phyloP scores from a whole-genome alignment of 2,329 filamentous ascomycete species.

The Colletotrichum tanaceti region DNA sequence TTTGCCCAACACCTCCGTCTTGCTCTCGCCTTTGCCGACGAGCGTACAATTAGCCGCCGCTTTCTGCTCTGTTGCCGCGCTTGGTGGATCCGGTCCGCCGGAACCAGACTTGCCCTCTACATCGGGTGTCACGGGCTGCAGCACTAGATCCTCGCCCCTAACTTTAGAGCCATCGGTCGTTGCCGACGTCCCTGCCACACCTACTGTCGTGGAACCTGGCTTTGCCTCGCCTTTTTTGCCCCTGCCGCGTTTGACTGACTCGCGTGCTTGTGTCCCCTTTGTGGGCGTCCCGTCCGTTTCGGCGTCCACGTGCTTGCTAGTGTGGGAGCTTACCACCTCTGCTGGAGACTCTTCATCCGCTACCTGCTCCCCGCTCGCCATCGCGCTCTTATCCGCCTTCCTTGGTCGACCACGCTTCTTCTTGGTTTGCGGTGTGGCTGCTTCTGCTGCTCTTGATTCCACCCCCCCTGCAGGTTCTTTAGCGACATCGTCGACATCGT shows the following conservation, averaged over 20 bases:
- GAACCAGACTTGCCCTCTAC: constrained; percentile 9
- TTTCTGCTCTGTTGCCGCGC: constrained; percentile 13
- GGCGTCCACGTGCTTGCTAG: neutral
- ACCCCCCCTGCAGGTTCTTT: constrained; percentile 6
- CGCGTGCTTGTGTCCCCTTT: neutral
- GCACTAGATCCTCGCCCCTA: constrained; percentile 7
- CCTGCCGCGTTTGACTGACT: constrained; percentile 3
- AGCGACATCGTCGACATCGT: constrained; percentile 1
- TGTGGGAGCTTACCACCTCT: neutral
- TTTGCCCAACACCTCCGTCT: constrained; percentile 34
- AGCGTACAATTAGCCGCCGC: neutral
- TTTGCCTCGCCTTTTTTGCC: constrained; percentile 7
- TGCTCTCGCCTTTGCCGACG: constrained; percentile 25
- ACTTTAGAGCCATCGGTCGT: neutral
- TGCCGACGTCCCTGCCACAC: constrained; percentile 1
- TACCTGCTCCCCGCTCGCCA: constrained; percentile 32
- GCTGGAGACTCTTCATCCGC: constrained; percentile 8
- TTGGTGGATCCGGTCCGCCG: constrained; percentile 17
- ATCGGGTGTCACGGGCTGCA: constrained; percentile 32
- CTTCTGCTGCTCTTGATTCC: constrained; percentile 18
- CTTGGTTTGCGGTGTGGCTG: constrained; percentile 28
- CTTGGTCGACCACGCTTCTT: constrained; percentile 54
- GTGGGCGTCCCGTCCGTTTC: neutral
- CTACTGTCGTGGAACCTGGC: neutral
- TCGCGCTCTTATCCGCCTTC: constrained; percentile 48